Base-by-base conservation (phyloP, 352 stramenopile species). In the Nothophytophthora sp. region DNA sequence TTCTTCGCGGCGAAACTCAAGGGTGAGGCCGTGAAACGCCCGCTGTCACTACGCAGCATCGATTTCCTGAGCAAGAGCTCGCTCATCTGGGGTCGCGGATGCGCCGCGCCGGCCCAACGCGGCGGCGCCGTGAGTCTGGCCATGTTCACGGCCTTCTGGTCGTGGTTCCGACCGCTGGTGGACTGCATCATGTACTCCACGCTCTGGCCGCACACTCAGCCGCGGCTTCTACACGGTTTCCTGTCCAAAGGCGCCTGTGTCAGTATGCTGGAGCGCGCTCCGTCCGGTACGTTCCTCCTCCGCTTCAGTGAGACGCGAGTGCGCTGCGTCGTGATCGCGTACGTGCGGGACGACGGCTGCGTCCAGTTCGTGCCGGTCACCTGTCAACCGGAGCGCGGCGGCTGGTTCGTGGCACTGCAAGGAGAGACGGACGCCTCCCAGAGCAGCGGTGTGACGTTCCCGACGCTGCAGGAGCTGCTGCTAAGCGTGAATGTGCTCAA, bases 1-100 rank as follows among this genome's bases (percentile, higher is more conserved):
- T 93, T 81, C 54, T 93, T 93, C 61, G 83, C 80, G 16, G 74
- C 76, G n/a, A 76, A 86, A 46, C 54, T 93, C 2, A 80, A 86
- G 43, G 57, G 64, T 28, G 78, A 87, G 37, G 83, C 83, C 3
- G 81, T 82, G 4, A 73, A 66, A 33, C 80, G 82, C 2, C 82
- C 82, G 8, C 55, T 93, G 15, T 93, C 80, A 12, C 60, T 72
- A 1, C 76, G 83, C 1, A 90, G 78, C 25, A 89, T 93, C 37
- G 83, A 91, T 18, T 93, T 93, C 45, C 49, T 93, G 6, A 69
- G 60, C 56, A 88, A 87, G 56, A 90, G 76, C 48, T 70, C 77
- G 11, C 67, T 88, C 8, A 73, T 91, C 11, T 93, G 80, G 83
- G 78, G 82, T 4, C 55, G 12, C 40, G 42, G 36, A 1, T 55